Percentiles rank a stretch among this genome's conserved stretches.
Evolutionary conservation across 1,284 basidiomycete species (phyloP).

Genomic region (Vanrija humicola): DNA sequence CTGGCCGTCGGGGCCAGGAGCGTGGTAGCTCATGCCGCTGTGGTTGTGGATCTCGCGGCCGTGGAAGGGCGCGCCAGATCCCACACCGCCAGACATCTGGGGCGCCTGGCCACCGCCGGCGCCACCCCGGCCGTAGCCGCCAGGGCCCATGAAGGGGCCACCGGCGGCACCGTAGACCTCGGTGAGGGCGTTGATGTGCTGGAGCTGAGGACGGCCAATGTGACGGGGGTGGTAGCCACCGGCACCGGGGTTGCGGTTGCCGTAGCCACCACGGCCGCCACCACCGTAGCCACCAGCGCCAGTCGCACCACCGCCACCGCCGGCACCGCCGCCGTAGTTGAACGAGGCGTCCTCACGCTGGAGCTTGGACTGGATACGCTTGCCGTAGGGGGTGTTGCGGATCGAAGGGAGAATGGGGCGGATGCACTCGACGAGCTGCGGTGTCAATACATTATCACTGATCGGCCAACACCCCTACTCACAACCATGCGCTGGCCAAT

Average conservation of each 20-base stretch:
- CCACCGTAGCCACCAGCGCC: slow-evolving; percentile 45
- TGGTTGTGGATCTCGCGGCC: slow-evolving; percentile 32
- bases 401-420: slow-evolving; percentile 93
- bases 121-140: slow-evolving; percentile 23
- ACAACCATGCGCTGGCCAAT: slow-evolving; percentile 68
- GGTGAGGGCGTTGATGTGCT: slow-evolving; percentile 50
- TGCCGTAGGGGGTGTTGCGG: slow-evolving; percentile 94
- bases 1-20: slow-evolving; percentile 45
- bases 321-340: slow-evolving; percentile 49
- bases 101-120: slow-evolving; percentile 3
- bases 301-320: slow-evolving; percentile 46
- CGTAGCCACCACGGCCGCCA: slow-evolving; percentile 21
- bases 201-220: slow-evolving; percentile 47
- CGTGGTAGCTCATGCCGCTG: slow-evolving; percentile 44
- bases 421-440: slow-evolving; percentile 80
- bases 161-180: slow-evolving; percentile 47
- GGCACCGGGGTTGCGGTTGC: slow-evolving; percentile 19
- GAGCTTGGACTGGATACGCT: slow-evolving; percentile 94
- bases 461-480: slow-evolving; percentile 19
- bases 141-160: slow-evolving; percentile 36
- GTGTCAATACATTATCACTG: slow-evolving; percentile 31
- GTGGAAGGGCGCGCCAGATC: slow-evolving; percentile 12
- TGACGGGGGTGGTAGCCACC: slow-evolving; percentile 40
- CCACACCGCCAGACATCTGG: too few species aligned
- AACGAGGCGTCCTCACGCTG: slow-evolving; percentile 77